Evolutionary conservation across 768 basidiomycete species (phyloP), one percentile per base, ranked within the genome.

Genomic region (Boletus reticulatus): DNA sequence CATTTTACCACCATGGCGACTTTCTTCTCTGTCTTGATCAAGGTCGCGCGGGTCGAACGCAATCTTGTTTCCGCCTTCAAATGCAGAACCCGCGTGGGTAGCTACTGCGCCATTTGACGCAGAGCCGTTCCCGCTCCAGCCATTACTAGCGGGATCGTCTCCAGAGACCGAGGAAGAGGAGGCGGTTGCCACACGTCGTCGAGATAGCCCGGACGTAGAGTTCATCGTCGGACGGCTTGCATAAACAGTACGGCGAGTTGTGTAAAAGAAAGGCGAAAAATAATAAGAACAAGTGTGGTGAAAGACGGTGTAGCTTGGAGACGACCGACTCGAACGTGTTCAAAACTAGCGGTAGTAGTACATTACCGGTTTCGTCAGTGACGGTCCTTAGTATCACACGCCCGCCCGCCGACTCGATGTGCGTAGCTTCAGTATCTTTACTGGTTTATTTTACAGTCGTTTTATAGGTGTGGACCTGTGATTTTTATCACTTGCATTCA

Each of bases 41-140:
- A 97, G 71, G 75, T 99, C 97, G 51, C 93, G 77, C 4, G 94
- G 94, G 78, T 98, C 97, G 67, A 80, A 98, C 6, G 96, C 97
- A 66, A 99, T 84, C 76, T 88, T 92, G 63, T 81, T 84, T 27
- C 94, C 85, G 46, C 93, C 90, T 56, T 88, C 88, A 60, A 96
- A 88, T 2, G 94, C 93, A 22, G 87, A 84, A 55, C 91, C 88
- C 0, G 88, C 89, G 67, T 90, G 88, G 12, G 80, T 74, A 11
- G 68, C 62, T n/a, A 64, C 60, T n/a, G 63, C 51, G 32, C 68
- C 62, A 56, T 71, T 66, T 19, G 70, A 54, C 56, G 63, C 49
- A 52, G 65, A 63, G 58, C 72, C 70, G 56, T 71, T 71, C 37
- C 59, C 12, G 51, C 64, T 57, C 58, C 73, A 64, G 42, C 66